These are phyloP conservation scores for Syzygium oleosum DNA, from an alignment of 345 rosid genomes.

Conservation along the genomic window DNA sequence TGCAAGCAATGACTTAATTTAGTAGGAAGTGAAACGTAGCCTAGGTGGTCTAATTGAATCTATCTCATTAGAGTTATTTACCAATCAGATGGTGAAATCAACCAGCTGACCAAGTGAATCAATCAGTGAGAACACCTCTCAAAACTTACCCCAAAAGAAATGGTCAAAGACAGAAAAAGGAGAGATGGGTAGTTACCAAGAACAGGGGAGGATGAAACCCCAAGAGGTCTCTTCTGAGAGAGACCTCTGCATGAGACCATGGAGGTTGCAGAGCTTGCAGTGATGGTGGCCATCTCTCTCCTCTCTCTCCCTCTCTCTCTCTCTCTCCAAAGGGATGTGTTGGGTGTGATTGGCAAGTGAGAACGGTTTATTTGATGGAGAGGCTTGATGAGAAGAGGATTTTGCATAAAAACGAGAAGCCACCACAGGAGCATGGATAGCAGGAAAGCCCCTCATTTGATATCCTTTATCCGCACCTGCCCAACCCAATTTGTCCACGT, in stretches of 20 bases:
- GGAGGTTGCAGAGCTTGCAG: constrained; percentile 37
- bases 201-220: constrained; percentile 38
- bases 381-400: not conserved
- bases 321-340: not conserved
- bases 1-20: not conserved
- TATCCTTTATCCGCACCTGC: constrained; percentile 41
- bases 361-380: not conserved
- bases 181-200: constrained; percentile 41
- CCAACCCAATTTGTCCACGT: constrained; percentile 65
- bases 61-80: not conserved
- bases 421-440: constrained; percentile 6
- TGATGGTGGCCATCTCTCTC: constrained; percentile 52
- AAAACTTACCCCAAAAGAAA: not conserved
- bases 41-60: not conserved
- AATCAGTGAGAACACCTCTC: not conserved
- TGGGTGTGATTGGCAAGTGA: not conserved
- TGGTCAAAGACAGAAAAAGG: not conserved
- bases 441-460: constrained; percentile 19
- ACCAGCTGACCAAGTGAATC: not conserved
- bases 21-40: not conserved
- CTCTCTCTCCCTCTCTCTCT: not conserved
- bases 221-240: constrained; percentile 25
- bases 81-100: not conserved
- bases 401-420: not conserved
- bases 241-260: constrained; percentile 36